phyloP scores from a whole-genome alignment of 495 filamentous ascomycete genomes.

The Acidomyces sp. region DNA sequence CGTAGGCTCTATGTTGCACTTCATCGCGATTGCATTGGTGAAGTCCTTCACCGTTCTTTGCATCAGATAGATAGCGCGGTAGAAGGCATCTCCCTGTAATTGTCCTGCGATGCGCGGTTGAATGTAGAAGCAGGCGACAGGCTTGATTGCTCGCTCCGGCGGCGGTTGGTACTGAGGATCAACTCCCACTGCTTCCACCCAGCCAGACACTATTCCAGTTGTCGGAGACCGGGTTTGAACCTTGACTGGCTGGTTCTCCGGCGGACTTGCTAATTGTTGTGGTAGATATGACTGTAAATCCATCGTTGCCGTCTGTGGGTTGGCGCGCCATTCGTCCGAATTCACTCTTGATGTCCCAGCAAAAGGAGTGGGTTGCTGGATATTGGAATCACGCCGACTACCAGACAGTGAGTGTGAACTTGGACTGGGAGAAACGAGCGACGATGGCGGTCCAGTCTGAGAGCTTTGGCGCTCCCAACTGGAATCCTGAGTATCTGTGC shows the following conservation, averaged over 20 bases:
- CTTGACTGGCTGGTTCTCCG: slow-evolving; percentile 38
- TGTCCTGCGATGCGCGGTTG: slow-evolving; percentile 43
- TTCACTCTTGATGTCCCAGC: slow-evolving; percentile 23
- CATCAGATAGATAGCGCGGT: slow-evolving; percentile 78
- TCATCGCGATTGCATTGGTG: slow-evolving; percentile 53
- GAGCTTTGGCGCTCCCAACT: slow-evolving; percentile 45
- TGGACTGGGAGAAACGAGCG: slow-evolving; percentile 31
- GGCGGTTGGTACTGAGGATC: slow-evolving; percentile 78
- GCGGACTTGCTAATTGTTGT: slow-evolving; percentile 32
- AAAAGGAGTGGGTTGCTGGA: slow-evolving; percentile 26
- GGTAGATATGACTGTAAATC: slow-evolving; percentile 26
- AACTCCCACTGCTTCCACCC: slow-evolving; percentile 84
- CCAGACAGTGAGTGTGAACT: slow-evolving; percentile 25
- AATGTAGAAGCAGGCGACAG: slow-evolving; percentile 83
- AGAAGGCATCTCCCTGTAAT: slow-evolving; percentile 46
- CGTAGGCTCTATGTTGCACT: slow-evolving; percentile 61
- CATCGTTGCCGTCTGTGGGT: slow-evolving; percentile 38
- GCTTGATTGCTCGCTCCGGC: slow-evolving; percentile 53
- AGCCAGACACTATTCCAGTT: slow-evolving; percentile 49
- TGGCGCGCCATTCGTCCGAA: slow-evolving; percentile 41
- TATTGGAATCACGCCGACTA: slow-evolving; percentile 24
- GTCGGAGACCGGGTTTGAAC: slow-evolving; percentile 31
- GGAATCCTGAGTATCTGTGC: slow-evolving; percentile 41
- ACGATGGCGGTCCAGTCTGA: slow-evolving; percentile 27
- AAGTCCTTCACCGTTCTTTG: slow-evolving; percentile 62